phyloP scores from a whole-genome alignment of 306 rosid species.

The Glycine tomentella region DNA sequence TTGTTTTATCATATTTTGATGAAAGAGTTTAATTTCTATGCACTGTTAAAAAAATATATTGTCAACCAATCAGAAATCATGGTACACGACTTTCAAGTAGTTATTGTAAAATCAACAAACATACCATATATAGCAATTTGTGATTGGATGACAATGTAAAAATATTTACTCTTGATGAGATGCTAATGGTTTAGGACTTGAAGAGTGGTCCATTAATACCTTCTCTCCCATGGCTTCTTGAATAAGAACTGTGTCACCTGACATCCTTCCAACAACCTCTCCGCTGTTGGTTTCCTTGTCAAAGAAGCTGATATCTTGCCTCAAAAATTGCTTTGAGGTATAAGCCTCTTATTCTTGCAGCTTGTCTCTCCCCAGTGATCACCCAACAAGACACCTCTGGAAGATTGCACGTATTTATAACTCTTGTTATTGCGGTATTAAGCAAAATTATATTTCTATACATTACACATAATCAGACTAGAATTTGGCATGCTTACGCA shows the following conservation, averaged over 20 bases:
- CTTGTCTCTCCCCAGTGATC: constrained; percentile 87
- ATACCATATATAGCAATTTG: too few relatives aligned
- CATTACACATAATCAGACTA: constrained; percentile 19
- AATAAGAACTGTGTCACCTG: constrained; percentile 85
- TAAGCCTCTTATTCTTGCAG: constrained; percentile 75
- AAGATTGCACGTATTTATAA: constrained; percentile 3
- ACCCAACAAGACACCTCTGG: constrained; percentile 88
- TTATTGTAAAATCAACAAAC: too few relatives aligned
- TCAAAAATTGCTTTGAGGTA: constrained; percentile 77
- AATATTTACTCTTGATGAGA: background rate
- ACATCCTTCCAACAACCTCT: constrained; percentile 81
- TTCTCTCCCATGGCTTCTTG: constrained; percentile 94
- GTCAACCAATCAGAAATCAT: background rate
- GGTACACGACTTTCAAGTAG: background rate
- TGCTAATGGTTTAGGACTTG: background rate
- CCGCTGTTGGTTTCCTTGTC: constrained; percentile 75
- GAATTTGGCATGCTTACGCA: constrained; percentile 62
- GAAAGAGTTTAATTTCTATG: background rate
- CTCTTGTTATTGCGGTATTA: constrained; percentile 20
- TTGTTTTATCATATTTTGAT: constrained; percentile 8
- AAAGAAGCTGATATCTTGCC: constrained; percentile 82
- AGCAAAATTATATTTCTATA: constrained; percentile 12
- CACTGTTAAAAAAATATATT: too few relatives aligned
- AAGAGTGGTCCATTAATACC: constrained; percentile 49
- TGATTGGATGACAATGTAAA: background rate